A percentile compares a stretch with the other conserved stretches of the same genome.
These are phyloP conservation scores for Pseudodiploospora longispora DNA, from an alignment of 2,329 filamentous ascomycete genomes.

Conservation along the genomic window DNA sequence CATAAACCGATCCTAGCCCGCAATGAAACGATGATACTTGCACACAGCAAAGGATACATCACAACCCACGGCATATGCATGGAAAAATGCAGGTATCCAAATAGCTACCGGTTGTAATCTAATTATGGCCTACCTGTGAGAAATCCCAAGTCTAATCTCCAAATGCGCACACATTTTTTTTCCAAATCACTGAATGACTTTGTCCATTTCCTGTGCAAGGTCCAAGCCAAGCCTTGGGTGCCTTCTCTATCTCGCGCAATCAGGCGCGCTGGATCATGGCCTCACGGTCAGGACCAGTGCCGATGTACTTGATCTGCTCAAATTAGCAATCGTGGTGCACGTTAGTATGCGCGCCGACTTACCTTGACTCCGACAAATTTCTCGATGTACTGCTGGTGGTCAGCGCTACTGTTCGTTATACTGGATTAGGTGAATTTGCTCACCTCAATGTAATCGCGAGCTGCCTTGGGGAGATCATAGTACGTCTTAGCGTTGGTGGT, in stretches of 20 bases:
- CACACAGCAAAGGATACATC: too few species aligned
- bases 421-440: conserved; percentile 1
- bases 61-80: too few species aligned
- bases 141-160: too few species aligned
- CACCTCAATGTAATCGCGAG: conserved; percentile 54
- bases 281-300: conserved; percentile 57
- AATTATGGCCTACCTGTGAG: too few species aligned
- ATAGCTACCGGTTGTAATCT: too few species aligned
- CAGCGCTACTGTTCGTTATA: conserved; percentile 9
- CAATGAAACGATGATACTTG: too few species aligned
- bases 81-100: too few species aligned
- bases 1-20: too few species aligned
- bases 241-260: background rate
- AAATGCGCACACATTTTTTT: too few species aligned
- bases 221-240: background rate
- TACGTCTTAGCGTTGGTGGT: conserved; percentile 54
- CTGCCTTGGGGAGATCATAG: conserved; percentile 55
- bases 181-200: background rate
- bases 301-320: conserved; percentile 49
- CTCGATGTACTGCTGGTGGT: conserved; percentile 46
- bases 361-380: conserved; percentile 52
- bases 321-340: background rate
- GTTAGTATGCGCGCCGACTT: conserved; percentile 6
- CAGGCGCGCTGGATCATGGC: conserved; percentile 42
- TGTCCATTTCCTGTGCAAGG: background rate